Evolutionary conservation across 192 early-diverging fungal genomes (phyloP), one percentile per base, ranked within the genome.

Genomic region (Anaeromyces robustus): DNA sequence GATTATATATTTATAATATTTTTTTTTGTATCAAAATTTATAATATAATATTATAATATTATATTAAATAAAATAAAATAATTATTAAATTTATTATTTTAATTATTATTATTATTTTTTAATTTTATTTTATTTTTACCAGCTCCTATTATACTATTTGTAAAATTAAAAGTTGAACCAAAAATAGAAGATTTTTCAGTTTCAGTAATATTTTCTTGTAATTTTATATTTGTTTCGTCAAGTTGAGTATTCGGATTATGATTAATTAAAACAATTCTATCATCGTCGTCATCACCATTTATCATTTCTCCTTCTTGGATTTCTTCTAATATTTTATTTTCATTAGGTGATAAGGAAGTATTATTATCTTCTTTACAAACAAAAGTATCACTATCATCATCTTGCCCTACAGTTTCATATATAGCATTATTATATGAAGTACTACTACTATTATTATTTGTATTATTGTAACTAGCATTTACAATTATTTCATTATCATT

Each of bases 121-220:
- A 22, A 13, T 39, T 9, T 77, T 34, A 30, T 78, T 28, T 30
- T 28, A 29, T 17, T 68, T 77, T 88, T 90, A 84, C 96, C 96
- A 28, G 96, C 96, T 16, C 96, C 96, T 81, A 97, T 92, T 37
- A 97, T 97, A 68, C 94, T 94, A 84, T 97, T 97, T 30, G 95
- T 94, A 87, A 97, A 93, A 81, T 96, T 96, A 82, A 96, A 92
- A 0, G 52, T 68, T 68, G 52, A 68, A 68, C 52, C 52, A 68
- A 68, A 68, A n/a, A 68, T 68, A n/a, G 52, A 68, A n/a, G 52
- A 68, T 68, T 68, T 68, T 9, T 68, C 52, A 26, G 7, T 18
- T 22, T 68, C 18, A 14, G 16, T 14, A 14, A 39, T 39, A 12
- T 6, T 12, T 1, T 39, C 37, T 14, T 39, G 37, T 39, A 39